Conservation (phyloP, 495 filamentous ascomycete species). For the Cercophora scortea region DNA sequence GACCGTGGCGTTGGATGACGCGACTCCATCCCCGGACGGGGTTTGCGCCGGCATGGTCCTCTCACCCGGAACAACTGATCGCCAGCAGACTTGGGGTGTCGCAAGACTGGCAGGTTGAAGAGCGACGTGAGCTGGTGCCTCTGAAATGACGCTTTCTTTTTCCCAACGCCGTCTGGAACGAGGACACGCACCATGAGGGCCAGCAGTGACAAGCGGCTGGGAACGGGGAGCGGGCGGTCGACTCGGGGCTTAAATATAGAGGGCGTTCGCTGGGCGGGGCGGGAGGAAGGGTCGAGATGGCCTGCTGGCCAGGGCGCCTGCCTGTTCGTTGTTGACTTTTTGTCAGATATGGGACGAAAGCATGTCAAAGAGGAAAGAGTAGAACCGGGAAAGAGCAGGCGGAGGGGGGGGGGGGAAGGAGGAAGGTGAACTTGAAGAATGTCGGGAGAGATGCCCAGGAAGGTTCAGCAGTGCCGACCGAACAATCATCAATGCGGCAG, state of each 20-base stretch:
- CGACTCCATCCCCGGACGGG: conserved; percentile 14
- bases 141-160: background rate
- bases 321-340: no score
- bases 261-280: no score
- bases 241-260: no score
- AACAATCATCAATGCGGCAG: background rate
- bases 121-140: background rate
- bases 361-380: no score
- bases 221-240: no score
- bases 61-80: conserved; percentile 4
- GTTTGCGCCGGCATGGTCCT: conserved; percentile 12
- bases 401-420: background rate
- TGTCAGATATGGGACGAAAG: no score
- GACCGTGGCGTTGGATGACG: conserved; percentile 61
- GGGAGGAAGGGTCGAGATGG: no score
- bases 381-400: background rate
- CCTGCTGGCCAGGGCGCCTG: no score
- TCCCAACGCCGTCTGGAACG: background rate
- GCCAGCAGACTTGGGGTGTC: conserved; percentile 1
- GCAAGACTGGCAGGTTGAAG: conserved; percentile 2
- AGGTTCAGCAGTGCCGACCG: background rate
- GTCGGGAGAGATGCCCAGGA: background rate
- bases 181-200: background rate
- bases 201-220: no score
- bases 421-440: background rate